phyloP scores from a whole-genome alignment of 345 rosid species.

The Ceriops zippeliana region DNA sequence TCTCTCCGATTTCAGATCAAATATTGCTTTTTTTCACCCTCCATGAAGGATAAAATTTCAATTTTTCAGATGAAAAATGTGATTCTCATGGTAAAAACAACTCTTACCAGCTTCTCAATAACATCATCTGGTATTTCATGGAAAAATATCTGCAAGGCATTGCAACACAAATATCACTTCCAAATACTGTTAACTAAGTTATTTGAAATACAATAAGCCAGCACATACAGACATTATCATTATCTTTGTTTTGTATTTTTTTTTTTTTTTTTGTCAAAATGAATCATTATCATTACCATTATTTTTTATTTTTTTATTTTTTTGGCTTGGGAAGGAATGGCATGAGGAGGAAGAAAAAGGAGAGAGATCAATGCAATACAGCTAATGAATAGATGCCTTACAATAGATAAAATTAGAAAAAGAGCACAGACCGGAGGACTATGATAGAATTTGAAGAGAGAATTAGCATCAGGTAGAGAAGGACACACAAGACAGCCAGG shows the following conservation, averaged over 20 bases:
- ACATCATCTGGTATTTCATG: conserved; percentile 75
- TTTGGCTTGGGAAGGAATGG: too few relatives aligned
- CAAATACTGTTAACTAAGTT: background rate
- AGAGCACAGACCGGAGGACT: too few relatives aligned
- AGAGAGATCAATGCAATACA: too few relatives aligned
- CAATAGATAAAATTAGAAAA: too few relatives aligned
- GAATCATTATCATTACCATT: background rate
- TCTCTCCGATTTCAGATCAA: too few relatives aligned
- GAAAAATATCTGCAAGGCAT: conserved; percentile 65
- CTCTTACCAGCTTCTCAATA: conserved; percentile 73
- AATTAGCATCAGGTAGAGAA: too few relatives aligned
- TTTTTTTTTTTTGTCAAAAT: too few relatives aligned
- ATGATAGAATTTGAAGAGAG: too few relatives aligned
- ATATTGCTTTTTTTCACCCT: background rate
- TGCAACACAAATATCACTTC: conserved; percentile 6
- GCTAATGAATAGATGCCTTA: too few relatives aligned
- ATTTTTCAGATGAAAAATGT: background rate
- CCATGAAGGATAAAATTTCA: background rate
- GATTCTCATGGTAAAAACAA: background rate
- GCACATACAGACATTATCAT: background rate
- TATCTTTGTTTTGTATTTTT: background rate
- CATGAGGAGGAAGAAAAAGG: too few relatives aligned
- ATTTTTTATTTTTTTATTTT: too few relatives aligned
- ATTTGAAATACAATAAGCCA: background rate
- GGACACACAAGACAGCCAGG: too few relatives aligned